A percentile compares a stretch with the other conserved stretches of the same genome.
phyloP scores from a whole-genome alignment of 1,139 yeast species.

The Meyerozyma elateridarum region DNA sequence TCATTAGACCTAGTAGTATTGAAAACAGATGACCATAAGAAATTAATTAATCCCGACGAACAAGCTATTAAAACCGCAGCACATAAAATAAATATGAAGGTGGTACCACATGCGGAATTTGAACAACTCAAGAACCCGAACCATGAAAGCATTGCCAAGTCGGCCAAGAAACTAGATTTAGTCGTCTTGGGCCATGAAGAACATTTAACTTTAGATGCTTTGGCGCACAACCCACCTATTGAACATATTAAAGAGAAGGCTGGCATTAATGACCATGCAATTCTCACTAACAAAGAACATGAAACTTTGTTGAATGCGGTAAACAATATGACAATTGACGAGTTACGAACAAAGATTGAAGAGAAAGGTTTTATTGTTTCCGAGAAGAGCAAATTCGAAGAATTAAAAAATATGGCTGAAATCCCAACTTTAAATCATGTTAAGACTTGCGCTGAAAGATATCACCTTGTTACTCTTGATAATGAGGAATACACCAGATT shows the following conservation, averaged over 20 bases:
- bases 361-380: constrained; percentile 5
- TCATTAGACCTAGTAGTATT: too few species aligned
- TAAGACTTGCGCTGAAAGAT: constrained; percentile 31
- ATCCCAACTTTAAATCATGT: constrained; percentile 31
- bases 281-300: constrained; percentile 13
- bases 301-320: constrained; percentile 6
- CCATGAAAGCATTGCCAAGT: too few species aligned
- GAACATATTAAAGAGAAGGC: constrained; percentile 19
- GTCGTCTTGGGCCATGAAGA: too few species aligned
- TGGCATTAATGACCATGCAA: constrained; percentile 9
- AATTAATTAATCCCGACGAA: too few species aligned
- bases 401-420: constrained; percentile 22
- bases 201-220: too few species aligned
- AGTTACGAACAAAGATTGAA: background rate
- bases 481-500: constrained; percentile 33
- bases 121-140: constrained; percentile 10
- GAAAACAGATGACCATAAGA: too few species aligned
- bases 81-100: constrained; percentile 8
- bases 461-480: constrained; percentile 31
- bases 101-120: constrained; percentile 11
- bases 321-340: constrained; percentile 8
- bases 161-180: too few species aligned
- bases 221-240: constrained; percentile 18
- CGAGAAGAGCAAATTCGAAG: constrained; percentile 15
- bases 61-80: too few species aligned